phyloP scores from a whole-genome alignment of 129 eudicot species.

The Pittosporum tobira region DNA sequence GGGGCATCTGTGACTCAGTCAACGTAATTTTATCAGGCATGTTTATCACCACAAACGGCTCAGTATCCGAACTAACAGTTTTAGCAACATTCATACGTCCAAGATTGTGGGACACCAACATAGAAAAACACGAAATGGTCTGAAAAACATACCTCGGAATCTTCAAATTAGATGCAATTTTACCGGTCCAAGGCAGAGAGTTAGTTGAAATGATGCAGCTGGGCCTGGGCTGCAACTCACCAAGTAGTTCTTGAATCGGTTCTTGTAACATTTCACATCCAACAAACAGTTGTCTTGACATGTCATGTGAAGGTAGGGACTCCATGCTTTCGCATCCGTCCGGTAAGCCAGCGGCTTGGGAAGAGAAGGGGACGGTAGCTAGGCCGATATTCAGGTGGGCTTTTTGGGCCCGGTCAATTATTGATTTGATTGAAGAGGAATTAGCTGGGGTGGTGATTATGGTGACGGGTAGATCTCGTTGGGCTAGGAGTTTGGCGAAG shows the following conservation, averaged over 20 bases:
- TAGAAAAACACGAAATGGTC: neutral
- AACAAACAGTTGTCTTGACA: neutral
- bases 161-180: neutral
- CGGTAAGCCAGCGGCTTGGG: constrained; percentile 9
- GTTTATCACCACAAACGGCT: constrained; percentile 4
- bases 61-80: neutral
- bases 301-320: constrained; percentile 3
- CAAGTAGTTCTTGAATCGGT: neutral
- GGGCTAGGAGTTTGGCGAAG: neutral
- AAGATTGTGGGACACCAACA: neutral
- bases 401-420: constrained; percentile 1
- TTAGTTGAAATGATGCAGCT: neutral
- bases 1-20: constrained; percentile 2
- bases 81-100: neutral
- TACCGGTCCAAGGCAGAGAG: constrained; percentile 7
- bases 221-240: neutral
- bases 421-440: neutral
- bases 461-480: constrained; percentile 1
- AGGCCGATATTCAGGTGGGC: neutral
- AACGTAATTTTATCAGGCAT: constrained; percentile 6
- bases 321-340: constrained; percentile 11
- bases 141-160: constrained; percentile 12
- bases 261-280: neutral
- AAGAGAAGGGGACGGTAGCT: neutral
- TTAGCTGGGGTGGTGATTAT: constrained; percentile 7